Evolutionary conservation across 2,329 filamentous ascomycete genomes (phyloP).

Genomic region (Penicillium freii): DNA sequence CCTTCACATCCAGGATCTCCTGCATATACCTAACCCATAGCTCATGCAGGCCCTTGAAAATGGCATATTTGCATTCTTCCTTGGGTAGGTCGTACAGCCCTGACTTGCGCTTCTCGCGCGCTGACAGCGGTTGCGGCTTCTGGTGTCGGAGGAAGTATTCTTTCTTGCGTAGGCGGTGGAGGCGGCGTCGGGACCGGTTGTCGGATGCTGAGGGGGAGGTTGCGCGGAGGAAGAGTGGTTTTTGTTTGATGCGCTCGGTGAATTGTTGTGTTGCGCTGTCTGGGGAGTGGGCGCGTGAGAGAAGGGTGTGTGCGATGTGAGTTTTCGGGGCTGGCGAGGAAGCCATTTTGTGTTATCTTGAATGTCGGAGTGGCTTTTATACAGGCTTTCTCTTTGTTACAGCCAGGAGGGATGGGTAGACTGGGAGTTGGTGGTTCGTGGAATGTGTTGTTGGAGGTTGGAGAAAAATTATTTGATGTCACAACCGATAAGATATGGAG

Average conservation of each 20-base stretch:
- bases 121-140: slow-evolving; percentile 69
- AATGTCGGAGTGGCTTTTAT: not conserved
- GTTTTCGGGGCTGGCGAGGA: slow-evolving; percentile 26
- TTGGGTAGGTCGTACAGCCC: slow-evolving; percentile 73
- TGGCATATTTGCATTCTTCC: slow-evolving; percentile 65
- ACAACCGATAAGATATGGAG: slow-evolving; percentile 15
- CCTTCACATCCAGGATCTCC: slow-evolving; percentile 68
- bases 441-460: not conserved
- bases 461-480: slow-evolving; percentile 19
- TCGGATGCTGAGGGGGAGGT: slow-evolving; percentile 65
- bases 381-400: not conserved
- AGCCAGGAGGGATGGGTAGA: not conserved
- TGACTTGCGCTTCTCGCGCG: slow-evolving; percentile 70
- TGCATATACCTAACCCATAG: slow-evolving; percentile 85
- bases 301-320: slow-evolving; percentile 61
- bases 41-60: slow-evolving; percentile 73
- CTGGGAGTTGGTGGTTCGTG: not conserved
- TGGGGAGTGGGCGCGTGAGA: slow-evolving; percentile 75
- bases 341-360: slow-evolving; percentile 16
- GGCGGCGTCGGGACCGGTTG: slow-evolving; percentile 54
- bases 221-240: slow-evolving; percentile 74
- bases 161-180: slow-evolving; percentile 48
- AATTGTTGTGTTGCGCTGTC: slow-evolving; percentile 69
- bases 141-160: slow-evolving; percentile 48
- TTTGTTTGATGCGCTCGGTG: slow-evolving; percentile 77